Base-by-base conservation (phyloP, 73 alveolate species). In the Uronychia binucleata region DNA sequence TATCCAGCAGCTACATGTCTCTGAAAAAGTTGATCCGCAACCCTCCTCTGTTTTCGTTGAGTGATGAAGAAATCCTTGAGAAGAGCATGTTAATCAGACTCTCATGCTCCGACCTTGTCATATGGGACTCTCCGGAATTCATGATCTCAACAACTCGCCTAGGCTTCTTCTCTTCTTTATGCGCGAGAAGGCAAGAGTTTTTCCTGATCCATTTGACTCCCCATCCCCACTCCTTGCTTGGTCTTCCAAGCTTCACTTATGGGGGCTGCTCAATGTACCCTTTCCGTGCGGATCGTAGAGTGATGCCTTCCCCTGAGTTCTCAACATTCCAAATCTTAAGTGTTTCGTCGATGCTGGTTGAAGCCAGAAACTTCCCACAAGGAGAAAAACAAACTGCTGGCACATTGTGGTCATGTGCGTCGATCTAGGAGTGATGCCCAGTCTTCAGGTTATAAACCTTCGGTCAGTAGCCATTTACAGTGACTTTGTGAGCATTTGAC, bases 301-400 rank as follows among this genome's bases (percentile, higher is more conserved):
- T 46, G 67, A 46, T 19, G n/a, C 67, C 83, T 1, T 33, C 29
- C 1, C 30, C 31, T 14, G 30, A 29, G 1, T 57, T 26, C 34
- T 77, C 28, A 33, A 75, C 85, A 26, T 79, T 74, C 94, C 94
- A 90, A 33, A 90, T 76, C 77, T 80, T 90, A 31, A 90, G 58
- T 1, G 87, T 67, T 46, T 78, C 35, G 34, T 90, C 95, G 28
- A 90, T 90, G 58, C 90, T 79, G 26, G 89, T 85, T 1, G 90
- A 80, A 1, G 95, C 95, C 19, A 90, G n/a, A 80, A 85, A 90
- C 33, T 81, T 60, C 14, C 95, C 95, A 85, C 95, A 90, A 74
- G 95, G 95, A 30, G 90, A 79, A 60, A 85, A 90, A 1, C 75
- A 27, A 27, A 90, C 89, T 58, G 91, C 46, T 0, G 95, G 95